phyloP scores from a whole-genome alignment of 352 stramenopile species.

The Phytophthora cajani region DNA sequence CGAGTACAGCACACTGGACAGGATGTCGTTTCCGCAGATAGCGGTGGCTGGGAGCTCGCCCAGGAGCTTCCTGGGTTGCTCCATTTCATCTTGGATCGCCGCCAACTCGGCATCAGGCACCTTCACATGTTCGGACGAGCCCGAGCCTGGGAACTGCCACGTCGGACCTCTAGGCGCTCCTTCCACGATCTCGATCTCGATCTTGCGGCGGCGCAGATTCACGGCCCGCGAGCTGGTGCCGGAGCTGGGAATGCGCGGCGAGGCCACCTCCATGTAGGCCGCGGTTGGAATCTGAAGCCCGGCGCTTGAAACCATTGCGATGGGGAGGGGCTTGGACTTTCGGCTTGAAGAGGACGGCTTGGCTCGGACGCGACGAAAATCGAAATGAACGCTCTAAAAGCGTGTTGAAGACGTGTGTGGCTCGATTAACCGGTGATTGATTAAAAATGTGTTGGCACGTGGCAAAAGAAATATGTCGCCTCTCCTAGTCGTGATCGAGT shows the following conservation, averaged over 20 bases:
- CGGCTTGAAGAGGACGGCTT: conserved; percentile 8
- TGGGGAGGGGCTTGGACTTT: not conserved
- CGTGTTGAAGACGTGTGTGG: not conserved
- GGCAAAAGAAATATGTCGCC: conserved; percentile 2
- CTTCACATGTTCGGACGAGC: conserved; percentile 23
- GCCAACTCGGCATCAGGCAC: conserved; percentile 31
- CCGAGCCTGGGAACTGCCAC: conserved; percentile 37
- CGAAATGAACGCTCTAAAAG: conserved; percentile 9
- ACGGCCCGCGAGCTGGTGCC: not conserved
- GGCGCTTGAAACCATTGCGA: conserved; percentile 27
- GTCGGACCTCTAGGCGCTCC: conserved; percentile 14
- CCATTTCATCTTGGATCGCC: conserved; percentile 24
- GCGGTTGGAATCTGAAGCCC: conserved; percentile 25
- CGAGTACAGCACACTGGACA: conserved; percentile 75
- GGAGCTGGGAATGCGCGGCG: conserved; percentile 18
- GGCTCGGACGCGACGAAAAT: conserved; percentile 20
- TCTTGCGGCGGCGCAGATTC: conserved; percentile 27
- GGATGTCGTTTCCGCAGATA: conserved; percentile 90
- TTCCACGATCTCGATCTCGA: conserved; percentile 42
- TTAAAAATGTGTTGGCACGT: not conserved
- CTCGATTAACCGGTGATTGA: not conserved
- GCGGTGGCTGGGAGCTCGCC: conserved; percentile 72
- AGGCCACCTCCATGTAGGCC: conserved; percentile 35
- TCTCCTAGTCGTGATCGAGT: conserved; percentile 1
- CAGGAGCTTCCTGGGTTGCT: conserved; percentile 32